phyloP scores from a whole-genome alignment of 1,139 yeast species.

The Chernovozyma aurita region DNA sequence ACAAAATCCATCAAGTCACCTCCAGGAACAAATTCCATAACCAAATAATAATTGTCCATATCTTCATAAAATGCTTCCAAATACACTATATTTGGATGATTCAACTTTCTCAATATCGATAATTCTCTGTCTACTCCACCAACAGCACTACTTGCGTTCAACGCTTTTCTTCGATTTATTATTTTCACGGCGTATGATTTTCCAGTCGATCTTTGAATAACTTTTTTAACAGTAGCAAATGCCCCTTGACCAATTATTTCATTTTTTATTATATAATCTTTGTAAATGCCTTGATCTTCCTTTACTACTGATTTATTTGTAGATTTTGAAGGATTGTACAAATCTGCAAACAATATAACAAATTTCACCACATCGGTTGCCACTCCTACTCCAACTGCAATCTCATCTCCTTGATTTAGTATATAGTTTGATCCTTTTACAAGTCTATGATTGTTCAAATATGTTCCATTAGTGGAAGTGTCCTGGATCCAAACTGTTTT shows the following conservation, averaged over 20 bases:
- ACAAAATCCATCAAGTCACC: constrained; percentile 98
- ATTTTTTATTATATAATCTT: constrained; percentile 72
- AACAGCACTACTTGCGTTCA: constrained; percentile 60
- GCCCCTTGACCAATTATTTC: constrained; percentile 96
- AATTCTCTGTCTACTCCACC: constrained; percentile 81
- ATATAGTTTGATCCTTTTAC: constrained; percentile 81
- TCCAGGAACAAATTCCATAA: constrained; percentile 93
- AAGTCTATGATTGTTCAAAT: constrained; percentile 66
- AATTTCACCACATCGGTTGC: constrained; percentile 70
- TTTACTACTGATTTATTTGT: constrained; percentile 19
- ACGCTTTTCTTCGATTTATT: constrained; percentile 74
- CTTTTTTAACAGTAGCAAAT: constrained; percentile 91
- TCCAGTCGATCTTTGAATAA: constrained; percentile 80
- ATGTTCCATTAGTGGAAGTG: constrained; percentile 86
- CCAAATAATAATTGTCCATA: constrained; percentile 70
- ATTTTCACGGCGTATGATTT: constrained; percentile 86
- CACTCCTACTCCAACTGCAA: constrained; percentile 86
- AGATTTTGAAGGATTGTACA: constrained; percentile 33
- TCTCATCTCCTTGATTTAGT: constrained; percentile 87
- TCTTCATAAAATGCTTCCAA: constrained; percentile 86
- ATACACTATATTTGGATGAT: constrained; percentile 82
- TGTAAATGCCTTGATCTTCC: constrained; percentile 53
- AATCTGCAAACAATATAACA: constrained; percentile 57
- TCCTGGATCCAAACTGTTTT: constrained; percentile 64
- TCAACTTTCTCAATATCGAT: constrained; percentile 66